Conservation (phyloP, 75 land plant species). For the Pinus albicaulis region DNA sequence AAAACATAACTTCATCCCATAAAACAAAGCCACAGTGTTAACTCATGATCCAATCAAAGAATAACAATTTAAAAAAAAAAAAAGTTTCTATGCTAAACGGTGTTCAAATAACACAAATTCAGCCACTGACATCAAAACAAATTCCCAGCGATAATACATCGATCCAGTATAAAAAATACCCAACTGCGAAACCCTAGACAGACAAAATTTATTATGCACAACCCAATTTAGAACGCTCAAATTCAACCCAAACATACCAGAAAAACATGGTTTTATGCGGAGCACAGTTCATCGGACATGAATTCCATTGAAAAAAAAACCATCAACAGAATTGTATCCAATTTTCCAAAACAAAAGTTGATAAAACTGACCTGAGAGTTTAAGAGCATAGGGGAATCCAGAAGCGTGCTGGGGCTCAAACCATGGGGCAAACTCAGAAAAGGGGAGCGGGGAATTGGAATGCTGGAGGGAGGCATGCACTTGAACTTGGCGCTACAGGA, state of each 20-base stretch:
- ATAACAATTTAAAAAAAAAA: too few species aligned
- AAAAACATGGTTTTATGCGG: neutral
- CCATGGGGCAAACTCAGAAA: slow-evolving; percentile 69
- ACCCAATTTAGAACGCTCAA: neutral
- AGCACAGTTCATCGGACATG: neutral
- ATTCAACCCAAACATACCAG: neutral
- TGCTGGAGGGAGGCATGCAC: slow-evolving; percentile 37
- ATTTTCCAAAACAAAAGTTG: too few species aligned
- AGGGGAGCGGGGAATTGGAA: slow-evolving; percentile 66
- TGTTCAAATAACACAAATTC: neutral
- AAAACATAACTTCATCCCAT: neutral
- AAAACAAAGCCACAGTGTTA: too few species aligned
- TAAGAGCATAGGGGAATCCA: slow-evolving; percentile 77
- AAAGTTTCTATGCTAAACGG: too few species aligned
- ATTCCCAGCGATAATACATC: neutral
- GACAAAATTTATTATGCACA: neutral
- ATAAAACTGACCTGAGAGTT: slow-evolving; percentile 31
- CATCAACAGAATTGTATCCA: too few species aligned
- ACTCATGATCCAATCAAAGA: too few species aligned
- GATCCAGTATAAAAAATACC: neutral
- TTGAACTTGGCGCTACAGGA: slow-evolving; percentile 25
- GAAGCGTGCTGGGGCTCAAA: slow-evolving; percentile 71
- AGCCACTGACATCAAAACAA: neutral
- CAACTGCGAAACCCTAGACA: neutral
- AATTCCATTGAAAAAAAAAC: too few species aligned